Evolutionary conservation across 805 yeast genomes (phyloP), one percentile per base, ranked within the genome.

Genomic region (Lachancea fermentati): DNA sequence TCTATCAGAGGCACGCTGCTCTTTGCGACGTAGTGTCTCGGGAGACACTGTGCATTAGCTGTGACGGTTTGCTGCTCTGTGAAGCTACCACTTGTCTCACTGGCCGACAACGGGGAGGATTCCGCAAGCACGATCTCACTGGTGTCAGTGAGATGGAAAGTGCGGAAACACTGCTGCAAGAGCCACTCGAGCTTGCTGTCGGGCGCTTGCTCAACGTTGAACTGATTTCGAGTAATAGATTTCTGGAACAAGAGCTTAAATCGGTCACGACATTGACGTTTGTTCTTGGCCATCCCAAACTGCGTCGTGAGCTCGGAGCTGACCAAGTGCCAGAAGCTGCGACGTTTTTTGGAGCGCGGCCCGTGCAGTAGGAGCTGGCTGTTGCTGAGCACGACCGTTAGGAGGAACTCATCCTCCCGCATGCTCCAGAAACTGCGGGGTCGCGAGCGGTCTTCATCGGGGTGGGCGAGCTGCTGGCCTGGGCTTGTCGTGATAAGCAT

Each of bases 251-350:
- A 29, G 13, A 34, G 25, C 19, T 33, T 34, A 34, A 39, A 39
- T 14, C 43, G 34, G 13, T 39, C 43, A 2, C 43, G 38, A 19
- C 43, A 39, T 29, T 39, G 43, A 18, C 43, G 34, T 15, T 30
- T 18, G 34, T 39, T 39, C 32, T 28, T 39, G 34, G n/a, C n/a
- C 26, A 39, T 24, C 14, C 13, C 24, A 19, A 13, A 32, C 18
- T 19, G 11, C 8, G 29, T 17, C 15, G 14, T 16, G 19, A 39
- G 34, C 24, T 30, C 32, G 11, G n/a, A n/a, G 25, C 35, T 14
- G 24, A 39, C 32, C 38, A 26, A 38, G 19, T 34, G 35, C 43
- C 43, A 39, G 25, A 39, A 39, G 19, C 19, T 19, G 24, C 35
- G 19, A 28, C 37, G 37, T 7, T 25, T 5, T 29, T 33, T 28